Evolutionary conservation across 2,329 filamentous ascomycete genomes (phyloP), one percentile per base, ranked within the genome.

Genomic region (Juglanconis oblonga): DNA sequence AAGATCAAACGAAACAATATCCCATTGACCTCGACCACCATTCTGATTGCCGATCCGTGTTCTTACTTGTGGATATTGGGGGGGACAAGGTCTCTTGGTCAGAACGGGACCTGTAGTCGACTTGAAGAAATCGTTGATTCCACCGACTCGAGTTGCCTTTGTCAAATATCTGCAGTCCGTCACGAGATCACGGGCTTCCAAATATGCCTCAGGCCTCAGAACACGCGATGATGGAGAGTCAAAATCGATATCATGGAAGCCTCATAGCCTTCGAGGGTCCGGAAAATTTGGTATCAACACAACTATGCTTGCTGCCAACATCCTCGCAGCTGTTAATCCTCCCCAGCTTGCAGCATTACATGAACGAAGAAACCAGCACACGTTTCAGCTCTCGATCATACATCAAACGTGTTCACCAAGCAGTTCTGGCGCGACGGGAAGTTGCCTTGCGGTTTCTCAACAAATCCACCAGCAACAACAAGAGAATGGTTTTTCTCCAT

Each of bases 251-350:
- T 52, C 65, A 75, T 58, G 84, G 84, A 51, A 82, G 77, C 67
- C 71, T 88, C 56, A 77, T 88, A 55, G 83, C 85, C 63, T 79
- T 88, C 58, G 86, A 88, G 67, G 86, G 86, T 5, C 76, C 82
- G 36, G 66, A 72, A 31, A 80, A 86, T 50, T 73, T 77, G 35
- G 76, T 88, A 35, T 79, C 81, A 31, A 86, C 83, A 3, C 86
- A 88, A 65, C 72, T 88, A 44, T 80, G 80, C 51, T 76, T 88
- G 3, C 77, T 88, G 10, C 86, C 86, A 8, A 78, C 77, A 3
- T 87, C 84, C 1, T 72, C 81, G 0, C 81, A 86, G 59, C 80
- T 88, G 42, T 70, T 87, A 31, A 77, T 87, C 40, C 73, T 88
- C 1, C 84, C 85, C 0, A 71, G 72, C 36, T 64, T 85, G n/a